Evolutionary conservation across 78 protist species (phyloP), one percentile per base, ranked within the genome.

Genomic region (Dictyostelium intermedium): DNA sequence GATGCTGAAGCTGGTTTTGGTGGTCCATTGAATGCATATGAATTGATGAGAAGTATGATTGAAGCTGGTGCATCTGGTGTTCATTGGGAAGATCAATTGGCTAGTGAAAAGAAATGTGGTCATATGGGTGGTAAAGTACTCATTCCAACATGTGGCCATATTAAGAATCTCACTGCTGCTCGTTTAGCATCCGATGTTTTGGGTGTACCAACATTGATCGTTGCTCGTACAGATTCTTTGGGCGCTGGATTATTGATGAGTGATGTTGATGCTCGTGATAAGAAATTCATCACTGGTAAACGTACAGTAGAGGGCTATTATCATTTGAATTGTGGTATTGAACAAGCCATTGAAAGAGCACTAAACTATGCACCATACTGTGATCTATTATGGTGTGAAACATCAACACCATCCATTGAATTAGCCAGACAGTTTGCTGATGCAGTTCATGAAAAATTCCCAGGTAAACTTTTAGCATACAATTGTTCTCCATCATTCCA

Each of bases 1-100:
- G 99, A 98, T 78, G 99, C 97, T 50, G 99, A 98, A 96, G 98
- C 99, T 9, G 99, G 99, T 72, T 98, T 97, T 91, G 99, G 99
- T 78, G 99, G 99, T 7, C 89, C 97, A 79, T 91, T 98, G 18
- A 98, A 98, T 23, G 97, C 97, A 53, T 97, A 97, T 96, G 97
- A 97, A 87, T 82, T 98, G 41, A 96, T 96, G 81, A 98, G 97
- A 98, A 35, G 95, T 84, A 93, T 97, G 89, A 89, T 97, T 77
- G 98, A 98, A 82, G 93, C 97, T 25, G 99, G 99, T 53, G 99
- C 99, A 3, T 95, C 98, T 47, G 99, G 98, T 7, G 94, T 98
- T 37, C 99, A 98, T 96, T 87, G 97, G 69, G 99, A 98, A 93
- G 99, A 98, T 92, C 99, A 98, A 96, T 97, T 98, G 83, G 99